Percentiles rank a stretch among this genome's conserved stretches.
Conservation (phyloP, 352 stramenopile species). For the Globisporangium heterothallicum region DNA sequence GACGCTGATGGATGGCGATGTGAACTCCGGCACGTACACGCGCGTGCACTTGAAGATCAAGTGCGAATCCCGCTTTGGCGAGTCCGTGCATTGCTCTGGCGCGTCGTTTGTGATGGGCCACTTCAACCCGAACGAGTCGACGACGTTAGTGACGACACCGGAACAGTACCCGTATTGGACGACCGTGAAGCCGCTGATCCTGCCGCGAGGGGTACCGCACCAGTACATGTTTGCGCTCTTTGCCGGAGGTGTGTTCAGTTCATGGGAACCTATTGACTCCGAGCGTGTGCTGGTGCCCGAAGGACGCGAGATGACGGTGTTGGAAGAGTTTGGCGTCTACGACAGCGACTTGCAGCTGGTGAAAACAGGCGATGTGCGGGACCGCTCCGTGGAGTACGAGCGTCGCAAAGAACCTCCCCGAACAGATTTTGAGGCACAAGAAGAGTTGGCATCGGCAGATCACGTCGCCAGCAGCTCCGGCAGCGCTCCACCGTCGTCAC, state of each 20-base stretch:
- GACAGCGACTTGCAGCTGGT: constrained; percentile 61
- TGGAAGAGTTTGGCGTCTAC: constrained; percentile 73
- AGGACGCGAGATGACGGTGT: constrained; percentile 73
- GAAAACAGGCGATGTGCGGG: constrained; percentile 39
- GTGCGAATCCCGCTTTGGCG: constrained; percentile 63
- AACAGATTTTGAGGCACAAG: constrained; percentile 11
- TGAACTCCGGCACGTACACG: constrained; percentile 81
- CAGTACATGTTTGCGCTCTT: constrained; percentile 91
- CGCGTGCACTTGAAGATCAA: constrained; percentile 70
- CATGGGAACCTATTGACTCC: constrained; percentile 72
- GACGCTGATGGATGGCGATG: constrained; percentile 32
- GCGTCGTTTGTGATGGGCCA: constrained; percentile 84
- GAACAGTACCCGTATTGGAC: constrained; percentile 96
- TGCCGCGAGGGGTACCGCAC: constrained; percentile 77
- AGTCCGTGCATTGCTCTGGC: constrained; percentile 73
- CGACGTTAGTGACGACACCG: constrained; percentile 94
- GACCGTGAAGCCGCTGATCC: constrained; percentile 90
- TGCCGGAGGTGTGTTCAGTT: constrained; percentile 76
- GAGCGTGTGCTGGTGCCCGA: constrained; percentile 73
- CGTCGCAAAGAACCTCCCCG: constrained; percentile 19
- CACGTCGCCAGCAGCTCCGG: constrained; percentile 14
- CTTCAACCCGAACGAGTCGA: constrained; percentile 84
- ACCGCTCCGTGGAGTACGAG: constrained; percentile 65
- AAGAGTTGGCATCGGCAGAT: constrained; percentile 1
- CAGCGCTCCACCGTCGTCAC: not conserved